Conservation (phyloP, 148 eudicot species). For the Rhododendron ferrugineum region DNA sequence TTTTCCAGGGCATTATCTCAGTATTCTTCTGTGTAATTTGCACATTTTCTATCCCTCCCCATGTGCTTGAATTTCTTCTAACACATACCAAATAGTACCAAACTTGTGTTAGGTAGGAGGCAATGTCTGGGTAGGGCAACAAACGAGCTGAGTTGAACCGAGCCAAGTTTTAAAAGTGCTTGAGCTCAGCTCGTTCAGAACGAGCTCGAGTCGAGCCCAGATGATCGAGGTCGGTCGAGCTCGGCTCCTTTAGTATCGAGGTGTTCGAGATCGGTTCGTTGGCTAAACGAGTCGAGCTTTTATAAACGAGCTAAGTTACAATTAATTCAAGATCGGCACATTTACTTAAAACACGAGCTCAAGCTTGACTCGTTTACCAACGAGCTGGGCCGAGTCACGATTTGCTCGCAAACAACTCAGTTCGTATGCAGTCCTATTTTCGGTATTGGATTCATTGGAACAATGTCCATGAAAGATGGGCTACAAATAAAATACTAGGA, state of each 20-base stretch:
- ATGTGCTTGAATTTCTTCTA: neutral
- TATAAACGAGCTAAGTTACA: too few relatives aligned
- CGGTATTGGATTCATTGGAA: neutral
- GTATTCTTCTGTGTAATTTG: neutral
- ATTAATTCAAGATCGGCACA: neutral
- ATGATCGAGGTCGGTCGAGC: neutral
- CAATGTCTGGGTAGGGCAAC: neutral
- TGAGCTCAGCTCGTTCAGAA: too few relatives aligned
- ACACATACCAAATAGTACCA: neutral
- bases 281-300: neutral
- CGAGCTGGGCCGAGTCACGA: too few relatives aligned
- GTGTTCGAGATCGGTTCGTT: neutral
- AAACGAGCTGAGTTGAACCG: neutral
- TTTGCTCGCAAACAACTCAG: neutral
- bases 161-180: too few relatives aligned
- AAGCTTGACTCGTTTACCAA: too few relatives aligned
- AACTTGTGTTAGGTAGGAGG: neutral
- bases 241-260: neutral
- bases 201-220: neutral
- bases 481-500: neutral
- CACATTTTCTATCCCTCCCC: neutral
- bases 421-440: neutral
- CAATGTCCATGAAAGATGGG: neutral
- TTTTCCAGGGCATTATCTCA: neutral
- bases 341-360: too few relatives aligned